Percentiles rank a stretch among this genome's conserved stretches.
These are phyloP conservation scores for Trichoderma gracile DNA, from an alignment of 2,329 filamentous ascomycete genomes.

Conservation along the genomic window DNA sequence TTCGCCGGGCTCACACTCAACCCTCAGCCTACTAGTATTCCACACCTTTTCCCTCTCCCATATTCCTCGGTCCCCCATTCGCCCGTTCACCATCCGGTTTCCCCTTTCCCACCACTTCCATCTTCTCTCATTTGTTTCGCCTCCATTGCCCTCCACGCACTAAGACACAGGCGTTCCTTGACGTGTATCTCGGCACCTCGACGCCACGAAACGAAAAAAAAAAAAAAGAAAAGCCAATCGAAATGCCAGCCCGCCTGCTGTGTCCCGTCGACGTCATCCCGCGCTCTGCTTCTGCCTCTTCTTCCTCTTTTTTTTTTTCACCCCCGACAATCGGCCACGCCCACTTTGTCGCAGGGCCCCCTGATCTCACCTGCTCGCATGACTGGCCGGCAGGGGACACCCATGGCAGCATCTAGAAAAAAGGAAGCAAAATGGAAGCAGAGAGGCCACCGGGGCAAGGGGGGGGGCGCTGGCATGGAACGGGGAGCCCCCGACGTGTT, in stretches of 20 bases:
- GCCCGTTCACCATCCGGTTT: not conserved
- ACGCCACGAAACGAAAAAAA: too few species aligned
- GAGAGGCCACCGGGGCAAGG: slow-evolving; percentile 8
- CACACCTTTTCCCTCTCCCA: too few species aligned
- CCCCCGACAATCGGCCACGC: slow-evolving; percentile 14
- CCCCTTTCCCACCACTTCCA: not conserved
- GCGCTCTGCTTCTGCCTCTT: not conserved
- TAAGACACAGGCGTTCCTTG: too few species aligned
- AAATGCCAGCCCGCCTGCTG: too few species aligned
- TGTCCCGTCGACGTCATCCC: slow-evolving; percentile 25
- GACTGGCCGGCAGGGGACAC: slow-evolving; percentile 18
- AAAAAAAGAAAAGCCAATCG: too few species aligned
- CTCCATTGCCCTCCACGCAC: too few species aligned
- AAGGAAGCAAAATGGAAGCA: slow-evolving; percentile 22
- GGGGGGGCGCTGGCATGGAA: slow-evolving; percentile 1
- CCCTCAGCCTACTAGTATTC: too few species aligned
- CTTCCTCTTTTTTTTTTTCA: too few species aligned
- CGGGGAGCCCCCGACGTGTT: slow-evolving; percentile 23
- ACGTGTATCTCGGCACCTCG: too few species aligned
- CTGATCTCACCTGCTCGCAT: slow-evolving; percentile 23
- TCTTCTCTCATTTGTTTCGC: not conserved
- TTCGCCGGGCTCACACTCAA: too few species aligned
- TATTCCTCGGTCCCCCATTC: not conserved
- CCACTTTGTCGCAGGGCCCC: slow-evolving; percentile 5
- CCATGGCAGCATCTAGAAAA: slow-evolving; percentile 22